These are phyloP conservation scores for Gossypium anomalum DNA, from an alignment of 345 rosid genomes.

Conservation along the genomic window DNA sequence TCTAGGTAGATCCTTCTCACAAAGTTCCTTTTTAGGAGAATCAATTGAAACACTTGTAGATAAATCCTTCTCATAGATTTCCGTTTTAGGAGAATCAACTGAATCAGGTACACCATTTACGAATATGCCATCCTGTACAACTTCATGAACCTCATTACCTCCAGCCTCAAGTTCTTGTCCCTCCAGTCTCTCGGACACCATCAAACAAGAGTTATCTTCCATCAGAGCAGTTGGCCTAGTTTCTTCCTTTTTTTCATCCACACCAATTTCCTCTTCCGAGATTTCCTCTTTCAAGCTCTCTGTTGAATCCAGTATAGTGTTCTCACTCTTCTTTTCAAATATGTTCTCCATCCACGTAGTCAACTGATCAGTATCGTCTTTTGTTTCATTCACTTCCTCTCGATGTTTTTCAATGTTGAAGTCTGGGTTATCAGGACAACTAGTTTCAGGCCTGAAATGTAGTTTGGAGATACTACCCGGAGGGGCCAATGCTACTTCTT, in stretches of 20 bases:
- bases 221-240: conserved; percentile 31
- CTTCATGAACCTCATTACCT: conserved; percentile 35
- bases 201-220: conserved; percentile 31
- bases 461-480: conserved; percentile 80
- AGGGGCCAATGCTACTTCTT: conserved; percentile 97
- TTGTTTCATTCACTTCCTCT: conserved; percentile 35
- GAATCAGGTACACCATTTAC: conserved; percentile 34
- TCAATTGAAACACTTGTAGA: conserved; percentile 29
- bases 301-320: conserved; percentile 21
- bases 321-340: conserved; percentile 34
- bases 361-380: conserved; percentile 26
- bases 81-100: conserved; percentile 37
- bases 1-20: conserved; percentile 31
- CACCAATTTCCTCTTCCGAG: conserved; percentile 24
- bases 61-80: conserved; percentile 34
- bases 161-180: conserved; percentile 30
- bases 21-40: conserved; percentile 33
- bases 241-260: conserved; percentile 33
- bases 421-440: conserved; percentile 45
- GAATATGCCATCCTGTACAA: conserved; percentile 30
- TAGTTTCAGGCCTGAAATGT: conserved; percentile 54
- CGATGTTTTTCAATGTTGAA: conserved; percentile 26
- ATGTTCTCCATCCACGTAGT: conserved; percentile 28
- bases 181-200: conserved; percentile 27
- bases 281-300: conserved; percentile 8